Base-by-base conservation (phyloP, 2,329 filamentous ascomycete genomes). In the Nemania diffusa region DNA sequence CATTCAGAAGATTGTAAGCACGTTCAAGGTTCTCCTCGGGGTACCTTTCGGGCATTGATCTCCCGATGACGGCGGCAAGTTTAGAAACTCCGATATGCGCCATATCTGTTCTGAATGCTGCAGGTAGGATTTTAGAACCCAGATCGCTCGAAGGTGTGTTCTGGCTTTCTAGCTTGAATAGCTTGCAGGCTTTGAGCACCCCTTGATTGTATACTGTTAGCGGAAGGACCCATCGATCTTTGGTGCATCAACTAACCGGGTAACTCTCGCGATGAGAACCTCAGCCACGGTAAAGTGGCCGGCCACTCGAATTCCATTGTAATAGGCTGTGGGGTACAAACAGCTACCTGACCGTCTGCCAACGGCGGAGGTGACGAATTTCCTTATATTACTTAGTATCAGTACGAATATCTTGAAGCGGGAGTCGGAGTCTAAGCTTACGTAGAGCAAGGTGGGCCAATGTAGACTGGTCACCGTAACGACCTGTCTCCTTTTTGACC, bases 41-140 rank as follows among this genome's bases (percentile, higher is more conserved):
- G 11, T 61, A 65, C 2, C 2, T 42, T 57, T 65, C 63, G 8
- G 63, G 63, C 63, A 65, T 65, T 52, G 57, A 61, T 57, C 20
- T 52, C 32, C 52, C 57, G 24, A 61, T 57, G n/a, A 65, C 24
- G 52, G 57, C 42, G 8, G 63, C 57, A 20, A 65, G 32, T 27
- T 57, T 50, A 34, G 63, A 65, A 34, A 61, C 52, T 42, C 57
- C 24, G 40, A 57, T 29, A 34, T 52, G 44, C 7, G 51, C 40
- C 15, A 29, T 42, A 34, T 60, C 20, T 34, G 34, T 40, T 60
- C 29, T 22, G n/a, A 48, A 3, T 29, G 15, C 26, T 42, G 17
- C 7, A 20, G 27, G 32, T 26, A 59, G 26, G 37, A 56, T 46
- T 50, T 24, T 6, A 22, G 53, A 48, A 52, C 50, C 29, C 5